Base-by-base conservation (phyloP, 257 asterid species). In the Anisodus acutangulus region DNA sequence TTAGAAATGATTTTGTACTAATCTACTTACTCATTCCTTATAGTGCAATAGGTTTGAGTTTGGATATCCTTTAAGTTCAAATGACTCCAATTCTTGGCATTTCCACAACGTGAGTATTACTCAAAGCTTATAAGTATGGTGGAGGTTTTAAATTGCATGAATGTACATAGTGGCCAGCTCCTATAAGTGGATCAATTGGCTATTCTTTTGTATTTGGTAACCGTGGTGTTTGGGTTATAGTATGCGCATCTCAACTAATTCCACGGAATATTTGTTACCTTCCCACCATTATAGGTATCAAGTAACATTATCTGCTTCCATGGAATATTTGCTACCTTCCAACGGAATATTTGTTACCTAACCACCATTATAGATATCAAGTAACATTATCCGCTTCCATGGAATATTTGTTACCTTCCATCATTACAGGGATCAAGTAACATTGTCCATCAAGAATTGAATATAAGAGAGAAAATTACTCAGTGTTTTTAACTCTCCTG, bases 1-100 rank as follows among this genome's bases (percentile, higher is more conserved):
- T 22, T 74, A 6, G 11, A 22, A 22, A 4, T 74, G 62, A 31
- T 74, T 49, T 43, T 45, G 39, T 47, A 10, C 15, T 66, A 6
- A 37, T 72, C 41, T 74, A 51, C 45, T 13, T 74, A 19, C 59
- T 74, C 19, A 19, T 74, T 47, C 80, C 80, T 47, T 72, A 13
- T 71, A 72, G 59, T 72, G 58, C 58, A 12, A 43, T 57, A 70
- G 55, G 41, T 19, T 31, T 2, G 26, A 41, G 26, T 71, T 9
- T 45, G 43, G 37, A 47, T 71, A 71, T 43, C 35, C 39, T 71
- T 67, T 9, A 67, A 68, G 51, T 37, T 37, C 26, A 37, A 72
- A 2, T 45, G 60, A 19, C 10, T 45, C 2, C 6, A 45, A 19
- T 51, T 74, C 43, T 74, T 74, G 58, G 60, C 80, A 74, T 19